Percentiles rank a stretch among this genome's conserved stretches.
phyloP scores from a whole-genome alignment of 768 basidiomycete genomes.

The Pleurotus citrinopileatus region DNA sequence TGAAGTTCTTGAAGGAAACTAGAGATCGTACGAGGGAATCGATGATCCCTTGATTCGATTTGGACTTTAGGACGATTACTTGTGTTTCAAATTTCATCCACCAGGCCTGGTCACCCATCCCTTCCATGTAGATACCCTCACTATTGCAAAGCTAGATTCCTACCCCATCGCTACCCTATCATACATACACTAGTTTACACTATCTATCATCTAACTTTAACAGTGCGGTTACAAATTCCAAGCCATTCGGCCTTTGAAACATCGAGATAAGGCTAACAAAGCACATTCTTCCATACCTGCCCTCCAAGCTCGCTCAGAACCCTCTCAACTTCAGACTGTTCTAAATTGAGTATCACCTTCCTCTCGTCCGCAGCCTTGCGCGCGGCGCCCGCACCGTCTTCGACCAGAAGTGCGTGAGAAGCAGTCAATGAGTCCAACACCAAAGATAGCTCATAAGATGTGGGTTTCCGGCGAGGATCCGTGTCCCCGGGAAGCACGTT shows the following conservation, averaged over 20 bases:
- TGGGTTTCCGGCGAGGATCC: slow-evolving; percentile 60
- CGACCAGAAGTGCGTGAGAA: slow-evolving; percentile 73
- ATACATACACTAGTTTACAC: too few relatives aligned
- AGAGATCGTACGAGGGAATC: slow-evolving; percentile 65
- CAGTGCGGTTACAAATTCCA: too few relatives aligned
- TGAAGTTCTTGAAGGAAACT: slow-evolving; percentile 73
- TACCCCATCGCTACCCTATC: too few relatives aligned
- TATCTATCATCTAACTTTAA: too few relatives aligned
- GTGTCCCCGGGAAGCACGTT: slow-evolving; percentile 56
- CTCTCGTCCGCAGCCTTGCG: slow-evolving; percentile 65
- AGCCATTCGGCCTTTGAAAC: background rate
- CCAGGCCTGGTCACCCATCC: background rate
- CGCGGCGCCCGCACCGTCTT: slow-evolving; percentile 52
- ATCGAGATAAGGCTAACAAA: slow-evolving; percentile 18
- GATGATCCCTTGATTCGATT: slow-evolving; percentile 19
- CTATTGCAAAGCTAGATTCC: too few relatives aligned
- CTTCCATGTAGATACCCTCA: background rate
- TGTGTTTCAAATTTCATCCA: too few relatives aligned
- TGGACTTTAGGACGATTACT: background rate
- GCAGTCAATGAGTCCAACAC: slow-evolving; percentile 77
- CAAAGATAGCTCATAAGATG: slow-evolving; percentile 56
- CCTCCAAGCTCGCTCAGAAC: slow-evolving; percentile 83
- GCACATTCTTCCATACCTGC: slow-evolving; percentile 56
- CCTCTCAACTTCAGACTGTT: slow-evolving; percentile 80
- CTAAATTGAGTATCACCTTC: slow-evolving; percentile 77